Evolutionary conservation across 1,284 basidiomycete genomes (phyloP).

Genomic region (Anthracocystis walkeri): DNA sequence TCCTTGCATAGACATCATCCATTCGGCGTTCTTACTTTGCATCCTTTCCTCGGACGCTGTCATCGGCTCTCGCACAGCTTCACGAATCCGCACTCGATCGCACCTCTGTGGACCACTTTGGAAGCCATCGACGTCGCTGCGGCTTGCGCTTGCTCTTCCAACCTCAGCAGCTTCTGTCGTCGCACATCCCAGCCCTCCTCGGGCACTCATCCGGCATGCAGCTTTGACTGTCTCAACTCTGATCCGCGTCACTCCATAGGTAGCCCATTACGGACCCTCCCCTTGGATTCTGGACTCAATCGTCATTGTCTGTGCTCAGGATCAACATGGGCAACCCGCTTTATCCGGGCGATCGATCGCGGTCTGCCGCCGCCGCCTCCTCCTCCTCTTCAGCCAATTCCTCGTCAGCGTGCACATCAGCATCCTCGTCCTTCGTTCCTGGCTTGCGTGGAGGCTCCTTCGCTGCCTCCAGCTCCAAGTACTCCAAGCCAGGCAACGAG

Average conservation of each 20-base stretch:
- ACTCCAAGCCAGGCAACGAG: conserved; percentile 71
- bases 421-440: conserved; percentile 14
- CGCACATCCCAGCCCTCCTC: neutral
- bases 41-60: neutral
- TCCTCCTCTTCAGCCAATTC: neutral
- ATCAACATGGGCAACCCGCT: conserved; percentile 32
- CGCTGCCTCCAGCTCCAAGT: conserved; percentile 84
- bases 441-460: conserved; percentile 77
- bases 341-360: conserved; percentile 69
- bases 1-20: neutral
- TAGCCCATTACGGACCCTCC: neutral
- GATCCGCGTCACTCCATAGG: neutral
- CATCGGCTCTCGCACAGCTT: neutral
- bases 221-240: neutral
- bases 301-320: neutral
- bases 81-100: neutral
- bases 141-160: neutral
- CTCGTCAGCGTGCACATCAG: conserved; percentile 1
- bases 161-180: neutral
- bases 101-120: too few species aligned
- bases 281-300: neutral
- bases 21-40: neutral
- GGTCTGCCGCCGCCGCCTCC: conserved; percentile 74
- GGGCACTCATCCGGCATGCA: conserved; percentile 4
- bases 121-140: too few species aligned